phyloP scores from a whole-genome alignment of 2,329 filamentous ascomycete genomes.

The Setomelanomma holmii region DNA sequence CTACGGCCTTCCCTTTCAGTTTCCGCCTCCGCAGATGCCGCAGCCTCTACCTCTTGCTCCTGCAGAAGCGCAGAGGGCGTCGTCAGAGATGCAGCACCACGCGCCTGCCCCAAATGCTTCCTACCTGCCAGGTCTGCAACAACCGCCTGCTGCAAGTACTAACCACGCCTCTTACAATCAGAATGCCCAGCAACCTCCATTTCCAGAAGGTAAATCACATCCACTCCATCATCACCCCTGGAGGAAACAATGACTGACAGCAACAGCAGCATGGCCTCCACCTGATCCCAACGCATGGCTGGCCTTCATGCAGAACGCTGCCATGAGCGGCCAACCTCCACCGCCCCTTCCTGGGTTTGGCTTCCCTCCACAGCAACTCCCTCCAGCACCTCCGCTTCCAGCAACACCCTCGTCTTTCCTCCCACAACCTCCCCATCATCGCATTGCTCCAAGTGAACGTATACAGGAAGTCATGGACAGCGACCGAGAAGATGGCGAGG shows the following conservation, averaged over 20 bases:
- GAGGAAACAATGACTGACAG: slow-evolving; percentile 3
- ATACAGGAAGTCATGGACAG: slow-evolving; percentile 44
- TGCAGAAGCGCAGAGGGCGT: slow-evolving; percentile 10
- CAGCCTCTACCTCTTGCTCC: slow-evolving; percentile 10
- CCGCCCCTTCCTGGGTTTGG: slow-evolving; percentile 27
- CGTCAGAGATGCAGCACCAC: slow-evolving; percentile 16
- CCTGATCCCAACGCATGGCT: slow-evolving; percentile 43
- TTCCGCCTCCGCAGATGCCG: slow-evolving; percentile 20
- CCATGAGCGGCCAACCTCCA: slow-evolving; percentile 24
- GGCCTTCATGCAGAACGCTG: slow-evolving; percentile 26
- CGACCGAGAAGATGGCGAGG: slow-evolving; percentile 75
- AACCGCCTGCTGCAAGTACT: slow-evolving; percentile 26
- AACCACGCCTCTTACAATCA: slow-evolving; percentile 33
- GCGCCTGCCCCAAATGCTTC: slow-evolving; percentile 20
- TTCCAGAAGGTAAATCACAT: slow-evolving; percentile 20
- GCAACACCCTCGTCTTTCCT: slow-evolving; percentile 22
- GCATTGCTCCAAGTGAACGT: slow-evolving; percentile 28
- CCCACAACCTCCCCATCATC: slow-evolving; percentile 15
- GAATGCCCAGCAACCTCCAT: slow-evolving; percentile 32
- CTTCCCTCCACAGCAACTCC: slow-evolving; percentile 29
- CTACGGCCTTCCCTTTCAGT: slow-evolving; percentile 32
- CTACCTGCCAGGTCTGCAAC: slow-evolving; percentile 14
- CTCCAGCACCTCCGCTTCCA: slow-evolving; percentile 27
- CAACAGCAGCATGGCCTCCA: slow-evolving; percentile 29
- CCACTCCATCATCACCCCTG: too few species aligned